Percentiles rank a stretch among this genome's conserved stretches.
phyloP scores from a whole-genome alignment of 1,139 yeast species.

The Diutina siamensis region DNA sequence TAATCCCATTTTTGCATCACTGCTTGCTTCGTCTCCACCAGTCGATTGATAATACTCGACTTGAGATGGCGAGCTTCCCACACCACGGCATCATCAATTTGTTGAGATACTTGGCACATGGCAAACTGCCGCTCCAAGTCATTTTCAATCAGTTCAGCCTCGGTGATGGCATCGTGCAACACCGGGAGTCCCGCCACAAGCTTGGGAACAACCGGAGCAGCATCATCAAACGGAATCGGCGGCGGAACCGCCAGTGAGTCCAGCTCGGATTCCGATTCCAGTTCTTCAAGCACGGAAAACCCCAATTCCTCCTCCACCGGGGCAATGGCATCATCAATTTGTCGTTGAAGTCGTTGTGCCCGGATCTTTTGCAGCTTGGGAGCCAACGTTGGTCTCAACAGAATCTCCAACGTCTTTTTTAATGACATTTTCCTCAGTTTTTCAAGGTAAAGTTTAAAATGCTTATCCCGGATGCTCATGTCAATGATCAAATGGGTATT shows the following conservation, averaged over 20 bases:
- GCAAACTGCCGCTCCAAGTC: slow-evolving; percentile 33
- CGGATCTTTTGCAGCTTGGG: slow-evolving; percentile 24
- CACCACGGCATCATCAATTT: slow-evolving; percentile 21
- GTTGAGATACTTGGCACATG: slow-evolving; percentile 23
- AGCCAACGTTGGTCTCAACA: slow-evolving; percentile 22
- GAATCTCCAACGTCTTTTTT: slow-evolving; percentile 20
- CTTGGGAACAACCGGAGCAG: neutral
- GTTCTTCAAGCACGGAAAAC: neutral
- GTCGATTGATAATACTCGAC: slow-evolving; percentile 21
- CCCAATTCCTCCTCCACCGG: slow-evolving; percentile 4
- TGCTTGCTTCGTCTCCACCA: slow-evolving; percentile 22
- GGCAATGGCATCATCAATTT: neutral
- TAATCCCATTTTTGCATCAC: slow-evolving; percentile 36
- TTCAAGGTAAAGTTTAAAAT: slow-evolving; percentile 26
- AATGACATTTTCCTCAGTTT: slow-evolving; percentile 25
- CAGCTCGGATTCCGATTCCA: slow-evolving; percentile 5
- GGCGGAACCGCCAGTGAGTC: slow-evolving; percentile 6
- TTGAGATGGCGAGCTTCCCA: slow-evolving; percentile 24
- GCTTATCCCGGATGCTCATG: slow-evolving; percentile 40
- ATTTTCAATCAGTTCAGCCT: slow-evolving; percentile 24
- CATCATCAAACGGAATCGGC: neutral
- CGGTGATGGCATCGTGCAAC: slow-evolving; percentile 23
- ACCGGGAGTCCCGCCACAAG: neutral
- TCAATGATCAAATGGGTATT: slow-evolving; percentile 52
- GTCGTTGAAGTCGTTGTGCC: neutral